Conservation (phyloP, 768 basidiomycete species). For the Suillus cothurnatus region DNA sequence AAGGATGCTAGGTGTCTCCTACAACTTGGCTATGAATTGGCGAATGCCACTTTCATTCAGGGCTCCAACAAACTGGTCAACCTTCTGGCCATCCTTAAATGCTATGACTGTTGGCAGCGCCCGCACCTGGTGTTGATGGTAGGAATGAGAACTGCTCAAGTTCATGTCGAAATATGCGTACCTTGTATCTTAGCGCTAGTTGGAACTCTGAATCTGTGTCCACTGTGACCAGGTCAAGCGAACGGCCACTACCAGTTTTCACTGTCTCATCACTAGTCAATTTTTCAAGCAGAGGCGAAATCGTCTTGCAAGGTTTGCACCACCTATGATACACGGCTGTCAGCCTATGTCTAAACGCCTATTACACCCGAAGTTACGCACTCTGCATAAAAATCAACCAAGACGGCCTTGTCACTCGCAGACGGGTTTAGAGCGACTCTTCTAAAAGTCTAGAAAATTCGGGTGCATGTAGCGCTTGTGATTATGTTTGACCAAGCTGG, state of each 20-base stretch:
- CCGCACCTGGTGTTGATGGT: slow-evolving; percentile 48
- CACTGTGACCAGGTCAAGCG: slow-evolving; percentile 73
- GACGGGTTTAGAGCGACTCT: slow-evolving; percentile 30
- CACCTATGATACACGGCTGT: slow-evolving; percentile 47
- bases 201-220: slow-evolving; percentile 57
- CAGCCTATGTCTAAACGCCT: slow-evolving; percentile 6
- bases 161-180: slow-evolving; percentile 23
- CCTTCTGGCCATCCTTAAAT: slow-evolving; percentile 62
- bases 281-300: slow-evolving; percentile 70
- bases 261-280: slow-evolving; percentile 48
- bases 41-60: slow-evolving; percentile 45
- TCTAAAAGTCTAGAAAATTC: slow-evolving; percentile 35
- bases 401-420: slow-evolving; percentile 53
- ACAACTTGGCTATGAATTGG: slow-evolving; percentile 47
- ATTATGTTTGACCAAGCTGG: slow-evolving; percentile 1
- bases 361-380: slow-evolving; percentile 37
- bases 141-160: background rate
- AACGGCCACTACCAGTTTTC: slow-evolving; percentile 53
- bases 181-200: slow-evolving; percentile 56
- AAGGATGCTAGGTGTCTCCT: slow-evolving; percentile 9
- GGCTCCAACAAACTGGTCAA: slow-evolving; percentile 67
- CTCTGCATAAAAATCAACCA: slow-evolving; percentile 86
- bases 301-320: slow-evolving; percentile 75
- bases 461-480: slow-evolving; percentile 4
- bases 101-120: slow-evolving; percentile 82